These are phyloP conservation scores for Mycena indigotica DNA, from an alignment of 768 basidiomycete species.

Conservation along the genomic window DNA sequence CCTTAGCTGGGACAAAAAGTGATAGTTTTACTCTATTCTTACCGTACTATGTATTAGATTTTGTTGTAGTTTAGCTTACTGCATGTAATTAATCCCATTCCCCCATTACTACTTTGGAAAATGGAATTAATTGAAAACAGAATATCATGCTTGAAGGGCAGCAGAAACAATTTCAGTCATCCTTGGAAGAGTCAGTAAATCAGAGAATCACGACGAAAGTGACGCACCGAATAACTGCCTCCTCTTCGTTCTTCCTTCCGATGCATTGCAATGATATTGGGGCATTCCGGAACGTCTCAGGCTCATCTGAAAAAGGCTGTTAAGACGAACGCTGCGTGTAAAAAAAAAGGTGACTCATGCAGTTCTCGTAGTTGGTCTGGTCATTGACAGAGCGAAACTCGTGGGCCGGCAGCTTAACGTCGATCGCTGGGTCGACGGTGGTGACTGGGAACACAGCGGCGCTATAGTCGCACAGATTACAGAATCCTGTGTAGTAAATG, in stretches of 20 bases:
- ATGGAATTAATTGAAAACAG: too few relatives aligned
- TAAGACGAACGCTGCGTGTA: background rate
- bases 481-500: slow-evolving; percentile 23
- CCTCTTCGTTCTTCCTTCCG: slow-evolving; percentile 7
- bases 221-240: slow-evolving; percentile 8
- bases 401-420: slow-evolving; percentile 45
- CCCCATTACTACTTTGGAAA: background rate
- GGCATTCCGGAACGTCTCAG: background rate
- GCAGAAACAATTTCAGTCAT: slow-evolving; percentile 8
- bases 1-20: slow-evolving; percentile 53
- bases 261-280: slow-evolving; percentile 5
- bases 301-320: background rate
- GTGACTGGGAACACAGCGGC: slow-evolving; percentile 65
- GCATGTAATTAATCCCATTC: slow-evolving; percentile 1
- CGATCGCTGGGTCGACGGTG: slow-evolving; percentile 53
- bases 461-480: slow-evolving; percentile 70
- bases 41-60: background rate
- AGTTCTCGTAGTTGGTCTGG: slow-evolving; percentile 34
- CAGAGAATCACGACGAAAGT: background rate
- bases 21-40: background rate
- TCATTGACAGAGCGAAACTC: slow-evolving; percentile 54
- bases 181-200: background rate
- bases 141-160: slow-evolving; percentile 5
- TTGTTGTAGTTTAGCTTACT: slow-evolving; percentile 12
- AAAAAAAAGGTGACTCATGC: background rate